A percentile compares a stretch with the other conserved stretches of the same genome.
Evolutionary conservation across 208 protist species (phyloP).

Genomic region (Giardia duodenalis): DNA sequence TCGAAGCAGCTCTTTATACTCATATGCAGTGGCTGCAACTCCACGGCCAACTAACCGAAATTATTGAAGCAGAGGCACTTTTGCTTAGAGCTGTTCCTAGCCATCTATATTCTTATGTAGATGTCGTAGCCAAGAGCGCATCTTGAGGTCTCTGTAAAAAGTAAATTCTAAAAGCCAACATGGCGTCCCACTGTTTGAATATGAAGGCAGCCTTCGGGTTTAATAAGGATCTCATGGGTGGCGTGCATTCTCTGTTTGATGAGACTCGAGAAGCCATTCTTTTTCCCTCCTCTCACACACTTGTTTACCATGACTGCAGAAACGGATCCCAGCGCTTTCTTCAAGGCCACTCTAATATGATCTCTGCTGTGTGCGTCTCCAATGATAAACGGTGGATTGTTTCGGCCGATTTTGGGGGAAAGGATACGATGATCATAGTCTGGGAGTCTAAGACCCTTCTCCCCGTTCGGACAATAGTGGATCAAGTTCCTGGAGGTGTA

Average conservation of each 20-base stretch:
- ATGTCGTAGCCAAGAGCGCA: too few relatives aligned
- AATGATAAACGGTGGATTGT: conserved; percentile 28
- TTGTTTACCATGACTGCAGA: conserved; percentile 15
- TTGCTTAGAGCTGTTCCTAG: neutral
- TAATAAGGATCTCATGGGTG: conserved; percentile 4
- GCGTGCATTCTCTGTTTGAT: conserved; percentile 29
- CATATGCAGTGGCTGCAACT: neutral
- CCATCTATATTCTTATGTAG: neutral
- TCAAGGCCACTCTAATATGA: neutral
- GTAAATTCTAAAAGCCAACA: conserved; percentile 16
- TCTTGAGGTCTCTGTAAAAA: neutral
- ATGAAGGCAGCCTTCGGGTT: conserved; percentile 24
- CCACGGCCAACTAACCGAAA: neutral
- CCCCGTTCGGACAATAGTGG: neutral
- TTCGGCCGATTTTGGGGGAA: neutral
- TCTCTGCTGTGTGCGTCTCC: conserved; percentile 1
- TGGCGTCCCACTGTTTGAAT: conserved; percentile 5
- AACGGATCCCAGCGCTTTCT: neutral
- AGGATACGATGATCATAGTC: conserved; percentile 1
- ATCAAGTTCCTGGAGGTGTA: neutral
- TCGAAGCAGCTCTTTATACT: neutral
- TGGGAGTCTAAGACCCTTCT: neutral
- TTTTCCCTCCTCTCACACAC: conserved; percentile 25
- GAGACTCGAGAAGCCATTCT: conserved; percentile 12
- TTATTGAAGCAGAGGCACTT: neutral